Conservation (phyloP, 2,329 filamentous ascomycete genomes). For the Coccinonectria pachysandricola region DNA sequence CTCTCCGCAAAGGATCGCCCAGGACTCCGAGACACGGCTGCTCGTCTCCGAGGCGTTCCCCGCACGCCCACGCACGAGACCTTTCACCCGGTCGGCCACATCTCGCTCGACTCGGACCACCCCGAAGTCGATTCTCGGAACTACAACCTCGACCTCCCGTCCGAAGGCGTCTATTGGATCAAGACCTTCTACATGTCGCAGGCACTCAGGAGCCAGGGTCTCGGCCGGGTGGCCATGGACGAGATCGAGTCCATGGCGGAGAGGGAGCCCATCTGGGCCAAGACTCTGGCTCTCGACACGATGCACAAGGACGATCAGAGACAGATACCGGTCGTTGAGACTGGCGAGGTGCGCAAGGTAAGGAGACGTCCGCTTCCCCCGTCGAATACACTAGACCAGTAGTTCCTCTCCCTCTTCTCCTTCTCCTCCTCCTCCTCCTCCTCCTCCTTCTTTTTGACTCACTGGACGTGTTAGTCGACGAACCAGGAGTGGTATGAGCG, state of each 20-base stretch:
- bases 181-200: constrained; percentile 20
- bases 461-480: too few species aligned
- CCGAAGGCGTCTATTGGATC: constrained; percentile 18
- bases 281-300: constrained; percentile 18
- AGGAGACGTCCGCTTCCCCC: accelerated
- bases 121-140: constrained; percentile 2
- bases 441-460: too few species aligned
- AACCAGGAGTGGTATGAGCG: constrained; percentile 22
- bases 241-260: constrained; percentile 17
- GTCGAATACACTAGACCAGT: accelerated
- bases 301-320: constrained; percentile 14
- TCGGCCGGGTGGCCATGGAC: constrained; percentile 22
- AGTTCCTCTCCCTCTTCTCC: accelerated
- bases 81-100: constrained; percentile 15
- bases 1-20: too few species aligned
- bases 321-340: constrained; percentile 1
- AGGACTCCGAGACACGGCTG: constrained; percentile 10
- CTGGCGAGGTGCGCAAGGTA: constrained; percentile 6
- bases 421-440: too few species aligned
- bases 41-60: constrained; percentile 7
- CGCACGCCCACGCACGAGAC: constrained; percentile 6
- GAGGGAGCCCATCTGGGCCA: constrained; percentile 14
- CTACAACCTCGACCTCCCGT: constrained; percentile 11
- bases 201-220: constrained; percentile 14
- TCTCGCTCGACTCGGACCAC: constrained; percentile 14